These are phyloP conservation scores for Pezicula carpinea DNA, from an alignment of 2,329 filamentous ascomycete species.

Conservation along the genomic window DNA sequence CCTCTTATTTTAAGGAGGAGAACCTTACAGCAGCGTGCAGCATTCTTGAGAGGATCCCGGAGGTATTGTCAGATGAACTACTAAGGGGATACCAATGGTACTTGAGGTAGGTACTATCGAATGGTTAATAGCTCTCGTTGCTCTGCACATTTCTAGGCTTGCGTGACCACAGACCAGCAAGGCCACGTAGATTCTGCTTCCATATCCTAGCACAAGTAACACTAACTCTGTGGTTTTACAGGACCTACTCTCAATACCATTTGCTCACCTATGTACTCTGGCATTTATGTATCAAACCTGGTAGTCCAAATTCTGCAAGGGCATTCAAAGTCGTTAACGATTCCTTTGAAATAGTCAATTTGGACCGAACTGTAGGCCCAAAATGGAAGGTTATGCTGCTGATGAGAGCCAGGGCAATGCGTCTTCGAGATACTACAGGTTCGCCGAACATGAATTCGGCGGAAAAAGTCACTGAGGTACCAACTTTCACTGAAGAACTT, in stretches of 20 bases:
- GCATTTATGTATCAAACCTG: conserved; percentile 3
- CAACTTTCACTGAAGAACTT: background rate
- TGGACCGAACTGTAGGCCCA: background rate
- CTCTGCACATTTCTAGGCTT: too few relatives aligned
- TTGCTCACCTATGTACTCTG: conserved; percentile 4
- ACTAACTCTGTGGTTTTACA: too few relatives aligned
- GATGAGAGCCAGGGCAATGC: conserved; percentile 1
- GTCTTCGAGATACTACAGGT: background rate
- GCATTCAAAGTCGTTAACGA: background rate
- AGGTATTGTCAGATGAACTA: conserved; percentile 1
- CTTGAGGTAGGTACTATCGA: background rate
- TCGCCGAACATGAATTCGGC: background rate
- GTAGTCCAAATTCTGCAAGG: background rate
- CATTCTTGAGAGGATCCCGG: background rate
- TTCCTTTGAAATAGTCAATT: background rate
- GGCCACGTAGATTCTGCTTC: too few relatives aligned
- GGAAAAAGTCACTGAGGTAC: background rate
- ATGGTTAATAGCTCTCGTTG: too few relatives aligned
- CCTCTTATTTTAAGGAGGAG: background rate
- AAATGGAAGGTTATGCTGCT: conserved; percentile 1
- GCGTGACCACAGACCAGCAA: too few relatives aligned
- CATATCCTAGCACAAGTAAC: too few relatives aligned
- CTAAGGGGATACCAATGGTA: conserved; percentile 4
- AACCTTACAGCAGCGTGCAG: conserved; percentile 1
- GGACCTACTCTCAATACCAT: conserved; percentile 4